A percentile compares a stretch with the other conserved stretches of the same genome.
These are phyloP conservation scores for Acorus gramineus DNA, from an alignment of 106 monocot species.

Conservation along the genomic window DNA sequence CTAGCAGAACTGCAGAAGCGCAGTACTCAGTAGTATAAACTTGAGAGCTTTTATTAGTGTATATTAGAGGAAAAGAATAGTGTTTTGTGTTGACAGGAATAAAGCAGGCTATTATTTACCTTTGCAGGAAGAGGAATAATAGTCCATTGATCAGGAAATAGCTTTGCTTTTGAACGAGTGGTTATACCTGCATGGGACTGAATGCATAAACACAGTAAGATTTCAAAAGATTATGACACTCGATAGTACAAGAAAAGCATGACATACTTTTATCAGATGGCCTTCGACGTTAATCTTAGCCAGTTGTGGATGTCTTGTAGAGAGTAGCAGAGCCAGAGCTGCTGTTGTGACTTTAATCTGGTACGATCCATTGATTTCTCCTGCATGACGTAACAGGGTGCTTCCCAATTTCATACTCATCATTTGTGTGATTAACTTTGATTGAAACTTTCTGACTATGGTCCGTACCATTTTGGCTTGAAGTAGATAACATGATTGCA, in stretches of 20 bases:
- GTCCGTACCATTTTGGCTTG: too few species aligned
- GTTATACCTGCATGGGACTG: constrained; percentile 77
- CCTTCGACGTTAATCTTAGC: constrained; percentile 71
- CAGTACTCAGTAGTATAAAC: too few species aligned
- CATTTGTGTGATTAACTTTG: too few species aligned
- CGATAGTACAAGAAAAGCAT: neutral
- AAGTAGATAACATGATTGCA: too few species aligned
- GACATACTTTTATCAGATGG: constrained; percentile 61
- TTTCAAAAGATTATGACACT: constrained; percentile 3
- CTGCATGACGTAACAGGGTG: constrained; percentile 12
- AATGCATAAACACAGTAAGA: neutral
- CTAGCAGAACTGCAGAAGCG: too few species aligned
- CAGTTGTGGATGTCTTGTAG: constrained; percentile 51
- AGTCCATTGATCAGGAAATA: constrained; percentile 73
- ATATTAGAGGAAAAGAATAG: too few species aligned
- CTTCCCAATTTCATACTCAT: too few species aligned
- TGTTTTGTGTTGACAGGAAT: neutral
- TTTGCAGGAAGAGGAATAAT: constrained; percentile 68
- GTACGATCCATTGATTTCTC: constrained; percentile 92
- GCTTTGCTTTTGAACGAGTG: constrained; percentile 86
- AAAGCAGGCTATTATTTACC: constrained; percentile 24
- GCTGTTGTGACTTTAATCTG: constrained; percentile 96
- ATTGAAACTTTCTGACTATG: too few species aligned
- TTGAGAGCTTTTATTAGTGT: too few species aligned
- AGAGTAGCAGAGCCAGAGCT: constrained; percentile 68